Base-by-base conservation (phyloP, 2,329 filamentous ascomycete genomes). In the Aspergillus sp. region DNA sequence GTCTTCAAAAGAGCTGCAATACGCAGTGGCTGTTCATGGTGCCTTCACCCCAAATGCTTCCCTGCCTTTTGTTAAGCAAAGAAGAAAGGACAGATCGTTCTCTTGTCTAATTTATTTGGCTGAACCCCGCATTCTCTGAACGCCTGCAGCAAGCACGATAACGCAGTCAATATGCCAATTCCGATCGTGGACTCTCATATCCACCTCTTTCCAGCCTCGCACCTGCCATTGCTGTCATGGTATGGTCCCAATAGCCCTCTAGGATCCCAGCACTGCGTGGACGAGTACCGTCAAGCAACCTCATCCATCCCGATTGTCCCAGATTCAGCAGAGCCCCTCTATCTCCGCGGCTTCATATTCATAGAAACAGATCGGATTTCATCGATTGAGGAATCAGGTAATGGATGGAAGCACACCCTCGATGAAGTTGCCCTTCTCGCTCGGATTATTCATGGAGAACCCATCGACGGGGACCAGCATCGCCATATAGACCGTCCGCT, bases 121-220 rank as follows among this genome's bases (percentile, higher is more conserved):
- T 5, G 9, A 30, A 12, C 25, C 3, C 25, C 25, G 25, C 25
- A 30, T 30, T 10, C 1, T 10, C 10, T 30, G 4, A 30, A 37
- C n/a, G 9, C 17, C n/a, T 37, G 33, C n/a, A 27, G 7, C 13
- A 37, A n/a, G 33, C n/a, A 19, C 33, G 3, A 37, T 10, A 17
- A 10, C 17, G 46, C 33, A 43, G 12, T 5, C 27, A 50, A 27
- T 37, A 67, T 64, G 60, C 39, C 59, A 2, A 60, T 58, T 43
- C 65, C 80, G 23, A 84, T 95, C 62, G 82, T 96, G 68, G 90
- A 96, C 74, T 85, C 88, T 35, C 91, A 96, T 74, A 85, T 96
- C 69, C 90, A 96, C 72, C 82, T 96, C 61, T 95, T 83, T 74
- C 86, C 88, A 41, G 68, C 74, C 41, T 78, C 79, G 46, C 86